A percentile compares a stretch with the other conserved stretches of the same genome.
Evolutionary conservation across 257 asterid species (phyloP).

Genomic region (Leptodermis oblonga): DNA sequence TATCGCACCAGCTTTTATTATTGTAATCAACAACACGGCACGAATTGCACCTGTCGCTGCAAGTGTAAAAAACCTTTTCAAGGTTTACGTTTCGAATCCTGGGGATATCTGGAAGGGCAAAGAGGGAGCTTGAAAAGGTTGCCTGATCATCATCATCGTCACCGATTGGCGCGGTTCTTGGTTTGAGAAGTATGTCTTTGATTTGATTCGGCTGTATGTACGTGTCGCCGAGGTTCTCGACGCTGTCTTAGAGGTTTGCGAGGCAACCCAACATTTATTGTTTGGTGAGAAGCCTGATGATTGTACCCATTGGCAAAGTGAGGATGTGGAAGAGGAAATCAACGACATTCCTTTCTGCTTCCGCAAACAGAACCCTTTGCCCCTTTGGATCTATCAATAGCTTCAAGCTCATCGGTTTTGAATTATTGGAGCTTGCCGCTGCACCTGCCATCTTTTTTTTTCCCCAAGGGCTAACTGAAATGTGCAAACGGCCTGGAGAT

Average conservation of each 20-base stretch:
- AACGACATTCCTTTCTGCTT: neutral
- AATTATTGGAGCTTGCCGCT: neutral
- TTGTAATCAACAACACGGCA: no score
- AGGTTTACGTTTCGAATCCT: neutral
- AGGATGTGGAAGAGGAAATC: neutral
- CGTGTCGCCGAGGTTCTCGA: neutral
- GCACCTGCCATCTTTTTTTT: neutral
- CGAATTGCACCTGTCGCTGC: no score
- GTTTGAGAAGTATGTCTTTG: constrained; percentile 28
- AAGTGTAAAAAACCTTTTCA: constrained; percentile 1
- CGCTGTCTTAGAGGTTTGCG: neutral
- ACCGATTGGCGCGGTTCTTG: neutral
- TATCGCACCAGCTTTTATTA: no score
- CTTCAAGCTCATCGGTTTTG: neutral
- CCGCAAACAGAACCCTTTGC: neutral
- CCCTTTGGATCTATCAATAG: neutral
- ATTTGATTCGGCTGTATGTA: constrained; percentile 18
- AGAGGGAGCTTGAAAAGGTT: no score
- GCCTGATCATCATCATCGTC: neutral
- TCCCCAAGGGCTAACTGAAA: no score
- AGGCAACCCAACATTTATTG: neutral
- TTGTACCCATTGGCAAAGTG: neutral
- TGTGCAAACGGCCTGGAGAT: no score
- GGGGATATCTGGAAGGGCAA: no score
- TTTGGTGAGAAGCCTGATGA: neutral